phyloP scores from a whole-genome alignment of 495 filamentous ascomycete species.

The Jackrogersella multiformis region DNA sequence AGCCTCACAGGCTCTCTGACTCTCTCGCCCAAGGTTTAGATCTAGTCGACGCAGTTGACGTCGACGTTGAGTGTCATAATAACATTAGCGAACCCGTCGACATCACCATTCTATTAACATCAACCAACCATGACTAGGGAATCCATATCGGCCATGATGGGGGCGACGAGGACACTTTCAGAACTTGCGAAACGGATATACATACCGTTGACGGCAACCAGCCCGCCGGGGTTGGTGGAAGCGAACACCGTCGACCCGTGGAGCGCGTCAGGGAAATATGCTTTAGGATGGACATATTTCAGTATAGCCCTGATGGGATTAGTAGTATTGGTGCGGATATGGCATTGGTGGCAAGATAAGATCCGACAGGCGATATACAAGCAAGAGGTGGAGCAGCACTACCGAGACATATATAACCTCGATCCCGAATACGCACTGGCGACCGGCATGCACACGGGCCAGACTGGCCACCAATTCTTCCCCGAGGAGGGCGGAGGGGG shows the following conservation, averaged over 20 bases:
- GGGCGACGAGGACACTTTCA: conserved; percentile 43
- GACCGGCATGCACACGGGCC: conserved; percentile 71
- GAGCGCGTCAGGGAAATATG: conserved; percentile 84
- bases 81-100: conserved; percentile 13
- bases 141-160: conserved; percentile 26
- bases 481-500: conserved; percentile 59
- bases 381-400: conserved; percentile 70
- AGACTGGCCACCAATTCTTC: conserved; percentile 75
- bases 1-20: conserved; percentile 4
- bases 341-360: conserved; percentile 88
- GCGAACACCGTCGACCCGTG: conserved; percentile 83
- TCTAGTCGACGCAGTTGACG: conserved; percentile 17
- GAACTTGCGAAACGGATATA: conserved; percentile 75
- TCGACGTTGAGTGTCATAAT: conserved; percentile 16
- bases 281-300: conserved; percentile 88
- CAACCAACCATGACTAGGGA: conserved; percentile 21
- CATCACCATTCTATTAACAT: not conserved
- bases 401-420: conserved; percentile 61
- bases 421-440: conserved; percentile 72
- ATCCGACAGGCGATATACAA: conserved; percentile 84
- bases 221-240: conserved; percentile 73
- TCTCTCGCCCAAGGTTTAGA: not conserved
- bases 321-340: conserved; percentile 72
- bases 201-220: conserved; percentile 74
- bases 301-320: conserved; percentile 72